phyloP scores from a whole-genome alignment of 345 rosid genomes.

The Populus pruinosa region DNA sequence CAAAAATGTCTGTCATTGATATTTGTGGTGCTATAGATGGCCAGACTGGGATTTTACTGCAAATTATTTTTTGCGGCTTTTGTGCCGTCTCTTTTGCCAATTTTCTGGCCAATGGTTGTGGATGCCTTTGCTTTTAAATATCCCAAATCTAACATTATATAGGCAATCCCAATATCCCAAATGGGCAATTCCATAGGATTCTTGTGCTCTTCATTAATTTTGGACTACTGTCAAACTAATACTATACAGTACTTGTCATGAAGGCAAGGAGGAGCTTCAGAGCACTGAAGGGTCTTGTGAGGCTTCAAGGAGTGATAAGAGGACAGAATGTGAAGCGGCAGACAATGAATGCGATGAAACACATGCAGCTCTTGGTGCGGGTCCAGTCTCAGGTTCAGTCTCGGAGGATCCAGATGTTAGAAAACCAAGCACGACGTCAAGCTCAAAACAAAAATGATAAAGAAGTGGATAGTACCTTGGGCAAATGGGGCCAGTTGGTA shows the following conservation, averaged over 20 bases:
- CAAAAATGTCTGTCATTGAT: background rate
- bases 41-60: background rate
- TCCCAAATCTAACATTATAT: background rate
- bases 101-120: background rate
- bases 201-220: background rate
- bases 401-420: conserved; percentile 84
- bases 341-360: conserved; percentile 79
- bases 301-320: conserved; percentile 95
- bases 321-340: conserved; percentile 92
- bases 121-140: background rate
- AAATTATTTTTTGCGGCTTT: background rate
- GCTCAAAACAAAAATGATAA: conserved; percentile 47
- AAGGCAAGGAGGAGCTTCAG: conserved; percentile 91
- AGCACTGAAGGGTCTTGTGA: conserved; percentile 87
- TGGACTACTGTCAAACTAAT: background rate
- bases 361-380: conserved; percentile 88
- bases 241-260: conserved; percentile 14
- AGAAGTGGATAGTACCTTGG: conserved; percentile 51
- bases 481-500: conserved; percentile 61
- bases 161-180: background rate
- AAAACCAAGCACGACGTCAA: conserved; percentile 64
- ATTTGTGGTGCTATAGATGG: background rate
- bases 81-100: background rate
- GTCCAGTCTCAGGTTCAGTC: conserved; percentile 96
- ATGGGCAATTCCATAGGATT: background rate